Base-by-base conservation (phyloP, 805 yeast genomes). In the Yarrowia sp. region DNA sequence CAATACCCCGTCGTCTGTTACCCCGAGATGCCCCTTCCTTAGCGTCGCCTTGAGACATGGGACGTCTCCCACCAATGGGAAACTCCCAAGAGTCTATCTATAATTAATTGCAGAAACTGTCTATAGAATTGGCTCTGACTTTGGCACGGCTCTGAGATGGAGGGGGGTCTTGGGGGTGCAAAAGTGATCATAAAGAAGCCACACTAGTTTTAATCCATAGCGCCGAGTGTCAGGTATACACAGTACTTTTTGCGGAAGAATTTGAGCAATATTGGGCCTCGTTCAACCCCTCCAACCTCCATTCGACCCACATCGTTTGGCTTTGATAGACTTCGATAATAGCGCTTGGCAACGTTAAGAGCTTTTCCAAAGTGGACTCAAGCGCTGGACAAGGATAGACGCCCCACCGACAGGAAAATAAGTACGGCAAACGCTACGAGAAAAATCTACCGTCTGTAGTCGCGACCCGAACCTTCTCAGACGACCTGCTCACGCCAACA, bases 281-380 rank as follows among this genome's bases (percentile, higher is more conserved):
- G 14, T 26, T 48, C 5, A 5, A 22, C 8, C 2, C 52, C 11
- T 5, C 3, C 7, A 8, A 48, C 52, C 26, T 48, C 52, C 16
- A 8, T 11, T 10, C 14, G 52, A 48, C 53, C 19, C 53, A 26
- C 53, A n/a, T 32, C 19, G 50, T 55, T 55, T 19, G 45, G 5
- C 38, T 22, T 41, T 41, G 48, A 56, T 56, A 56, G 40, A 56
- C 63, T 56, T 56, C 22, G 63, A 56, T 56, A 56, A 56, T 56
- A 56, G 61, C 63, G 63, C 63, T 56, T 56, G 63, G 63, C 63
- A 56, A 56, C 63, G 63, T 56, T 56, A 26, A 56, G 9, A 15
- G 19, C 19, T 19, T 19, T 10, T 4, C 15, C n/a, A 55, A 55
- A 55, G 40, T 19, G 46, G 45, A 22, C 14, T 14, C 19, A 16